Evolutionary conservation across 2,329 filamentous ascomycete genomes (phyloP).

Genomic region (Neoscytalidium dimidiatum): DNA sequence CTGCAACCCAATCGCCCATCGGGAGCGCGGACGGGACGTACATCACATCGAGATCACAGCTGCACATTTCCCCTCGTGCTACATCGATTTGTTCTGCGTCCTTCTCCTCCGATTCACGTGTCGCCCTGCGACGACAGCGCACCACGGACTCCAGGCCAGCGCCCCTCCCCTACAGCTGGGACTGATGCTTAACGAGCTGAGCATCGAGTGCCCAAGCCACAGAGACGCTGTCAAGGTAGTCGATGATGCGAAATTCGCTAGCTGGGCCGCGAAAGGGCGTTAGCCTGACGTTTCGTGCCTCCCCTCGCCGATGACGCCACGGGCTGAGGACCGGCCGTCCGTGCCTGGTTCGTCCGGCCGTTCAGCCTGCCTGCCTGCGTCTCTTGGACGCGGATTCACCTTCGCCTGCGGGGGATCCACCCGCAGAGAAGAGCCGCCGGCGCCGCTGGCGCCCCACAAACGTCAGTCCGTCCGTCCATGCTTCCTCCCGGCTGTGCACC

Average conservation of each 20-base stretch:
- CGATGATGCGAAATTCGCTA: no score
- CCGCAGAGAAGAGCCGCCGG: neutral
- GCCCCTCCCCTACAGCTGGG: no score
- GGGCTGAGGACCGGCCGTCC: neutral
- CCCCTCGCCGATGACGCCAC: neutral
- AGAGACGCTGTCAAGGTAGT: no score
- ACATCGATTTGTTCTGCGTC: neutral
- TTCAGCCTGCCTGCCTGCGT: no score
- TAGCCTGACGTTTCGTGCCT: neutral
- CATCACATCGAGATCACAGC: conserved; percentile 6
- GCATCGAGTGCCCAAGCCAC: no score
- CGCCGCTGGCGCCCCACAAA: neutral
- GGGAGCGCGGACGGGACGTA: neutral
- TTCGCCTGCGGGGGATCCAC: neutral
- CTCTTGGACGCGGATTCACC: neutral
- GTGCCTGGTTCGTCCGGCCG: neutral
- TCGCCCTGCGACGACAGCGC: no score
- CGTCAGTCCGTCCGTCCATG: no score
- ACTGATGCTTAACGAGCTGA: no score
- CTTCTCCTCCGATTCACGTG: neutral
- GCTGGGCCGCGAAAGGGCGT: neutral
- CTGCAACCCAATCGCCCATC: neutral
- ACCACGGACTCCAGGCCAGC: no score
- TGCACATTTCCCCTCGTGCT: neutral
- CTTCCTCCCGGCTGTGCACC: no score